phyloP scores from a whole-genome alignment of 305 asterid species.

The Fraxinus baroniana region DNA sequence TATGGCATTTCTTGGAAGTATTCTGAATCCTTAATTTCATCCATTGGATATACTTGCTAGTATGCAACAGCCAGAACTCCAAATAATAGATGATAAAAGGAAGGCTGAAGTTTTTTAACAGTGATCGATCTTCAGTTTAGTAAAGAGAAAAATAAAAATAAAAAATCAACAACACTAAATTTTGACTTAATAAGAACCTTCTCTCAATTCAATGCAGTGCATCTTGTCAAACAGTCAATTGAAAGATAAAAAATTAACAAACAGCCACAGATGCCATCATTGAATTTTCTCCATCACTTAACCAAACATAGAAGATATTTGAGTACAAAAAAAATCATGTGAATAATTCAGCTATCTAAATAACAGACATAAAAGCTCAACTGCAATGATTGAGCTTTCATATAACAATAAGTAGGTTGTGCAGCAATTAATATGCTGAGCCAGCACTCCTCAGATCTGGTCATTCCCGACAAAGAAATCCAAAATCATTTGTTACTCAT shows the following conservation, averaged over 20 bases:
- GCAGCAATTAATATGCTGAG: neutral
- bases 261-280: neutral
- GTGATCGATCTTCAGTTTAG: neutral
- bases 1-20: slow-evolving; percentile 37
- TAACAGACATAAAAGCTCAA: neutral
- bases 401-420: neutral
- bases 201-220: neutral
- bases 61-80: slow-evolving; percentile 4
- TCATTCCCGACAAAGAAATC: neutral
- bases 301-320: neutral
- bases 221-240: neutral
- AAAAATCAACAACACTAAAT: neutral
- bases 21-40: slow-evolving; percentile 32
- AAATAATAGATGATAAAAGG: slow-evolving; percentile 16
- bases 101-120: neutral
- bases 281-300: neutral
- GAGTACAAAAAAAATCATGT: neutral
- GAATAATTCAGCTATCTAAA: neutral
- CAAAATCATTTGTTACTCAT: neutral
- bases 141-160: no score
- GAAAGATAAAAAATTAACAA: slow-evolving; percentile 6
- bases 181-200: neutral
- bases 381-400: neutral
- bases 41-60: slow-evolving; percentile 34
- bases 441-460: neutral